phyloP scores from a whole-genome alignment of 1,284 basidiomycete species.

The Cryptococcus jaspeensis region DNA sequence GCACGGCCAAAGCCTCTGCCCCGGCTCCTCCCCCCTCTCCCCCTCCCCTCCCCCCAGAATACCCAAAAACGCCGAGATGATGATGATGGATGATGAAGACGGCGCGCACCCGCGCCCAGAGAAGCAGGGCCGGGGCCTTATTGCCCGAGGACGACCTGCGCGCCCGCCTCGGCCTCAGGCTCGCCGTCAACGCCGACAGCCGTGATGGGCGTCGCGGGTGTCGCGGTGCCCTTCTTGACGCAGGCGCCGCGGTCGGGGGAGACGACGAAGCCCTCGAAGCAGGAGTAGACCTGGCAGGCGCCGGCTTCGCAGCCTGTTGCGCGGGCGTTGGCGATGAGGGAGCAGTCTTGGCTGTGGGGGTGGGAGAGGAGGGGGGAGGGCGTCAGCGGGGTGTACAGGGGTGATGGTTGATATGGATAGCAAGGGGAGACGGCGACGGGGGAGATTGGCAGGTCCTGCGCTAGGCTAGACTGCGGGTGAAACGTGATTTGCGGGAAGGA shows the following conservation, averaged over 20 bases:
- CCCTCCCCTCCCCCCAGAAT: too few relatives aligned
- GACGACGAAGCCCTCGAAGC: constrained; percentile 48
- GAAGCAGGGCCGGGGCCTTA: not conserved
- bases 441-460: too few relatives aligned
- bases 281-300: constrained; percentile 45
- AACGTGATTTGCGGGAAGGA: not conserved
- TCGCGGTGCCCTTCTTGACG: constrained; percentile 34
- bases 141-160: constrained; percentile 8
- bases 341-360: constrained; percentile 49
- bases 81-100: not conserved
- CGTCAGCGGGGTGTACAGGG: not conserved
- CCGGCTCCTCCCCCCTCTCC: too few relatives aligned
- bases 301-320: constrained; percentile 47
- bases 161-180: not conserved
- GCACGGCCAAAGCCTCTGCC: too few relatives aligned
- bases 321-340: constrained; percentile 45
- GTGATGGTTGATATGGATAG: not conserved
- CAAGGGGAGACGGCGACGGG: not conserved
- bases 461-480: too few relatives aligned
- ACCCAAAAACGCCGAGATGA: not conserved
- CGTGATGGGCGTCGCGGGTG: constrained; percentile 36
- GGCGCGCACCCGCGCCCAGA: not conserved
- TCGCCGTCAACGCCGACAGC: constrained; percentile 18
- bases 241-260: constrained; percentile 42
- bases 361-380: not conserved